These are phyloP conservation scores for Aspergillus japonicus DNA, from an alignment of 2,329 filamentous ascomycete species.

Conservation along the genomic window DNA sequence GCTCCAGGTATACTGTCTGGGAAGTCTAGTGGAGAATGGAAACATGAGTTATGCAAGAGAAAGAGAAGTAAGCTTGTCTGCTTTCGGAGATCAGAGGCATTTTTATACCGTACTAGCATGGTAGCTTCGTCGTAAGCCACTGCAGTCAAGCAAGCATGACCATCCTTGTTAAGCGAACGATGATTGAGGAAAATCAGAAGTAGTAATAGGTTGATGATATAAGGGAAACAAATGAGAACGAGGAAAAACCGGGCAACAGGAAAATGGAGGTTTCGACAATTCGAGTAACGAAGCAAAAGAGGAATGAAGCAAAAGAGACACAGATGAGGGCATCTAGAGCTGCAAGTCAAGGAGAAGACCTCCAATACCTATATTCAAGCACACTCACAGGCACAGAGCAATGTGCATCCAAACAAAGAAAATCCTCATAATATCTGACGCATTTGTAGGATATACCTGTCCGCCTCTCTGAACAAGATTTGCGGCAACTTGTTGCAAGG, in stretches of 20 bases:
- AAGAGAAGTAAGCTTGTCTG: conserved; percentile 20
- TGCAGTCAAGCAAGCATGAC: conserved; percentile 7
- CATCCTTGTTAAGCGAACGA: conserved; percentile 12
- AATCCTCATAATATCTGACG: conserved; percentile 33
- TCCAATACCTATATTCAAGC: conserved; percentile 30
- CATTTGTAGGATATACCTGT: conserved; percentile 28
- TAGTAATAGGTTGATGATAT: conserved; percentile 1
- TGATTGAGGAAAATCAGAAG: conserved; percentile 2
- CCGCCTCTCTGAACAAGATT: conserved; percentile 22
- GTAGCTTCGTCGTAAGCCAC: conserved; percentile 18
- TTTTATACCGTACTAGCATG: neutral
- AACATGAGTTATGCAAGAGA: conserved; percentile 17
- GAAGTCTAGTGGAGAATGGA: conserved; percentile 14
- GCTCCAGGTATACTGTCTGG: conserved; percentile 12
- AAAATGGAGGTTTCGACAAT: neutral
- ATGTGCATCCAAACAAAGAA: conserved; percentile 25
- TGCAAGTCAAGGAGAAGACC: conserved; percentile 31
- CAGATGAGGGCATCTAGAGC: conserved; percentile 33
- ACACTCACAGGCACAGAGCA: conserved; percentile 21
- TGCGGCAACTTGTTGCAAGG: conserved; percentile 30
- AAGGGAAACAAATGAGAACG: neutral
- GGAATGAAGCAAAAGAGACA: conserved; percentile 17
- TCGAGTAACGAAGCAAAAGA: neutral
- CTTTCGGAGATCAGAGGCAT: conserved; percentile 23
- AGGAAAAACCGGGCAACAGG: neutral